Conservation (phyloP, 2,329 filamentous ascomycete species). For the Xylariaceae sp. region DNA sequence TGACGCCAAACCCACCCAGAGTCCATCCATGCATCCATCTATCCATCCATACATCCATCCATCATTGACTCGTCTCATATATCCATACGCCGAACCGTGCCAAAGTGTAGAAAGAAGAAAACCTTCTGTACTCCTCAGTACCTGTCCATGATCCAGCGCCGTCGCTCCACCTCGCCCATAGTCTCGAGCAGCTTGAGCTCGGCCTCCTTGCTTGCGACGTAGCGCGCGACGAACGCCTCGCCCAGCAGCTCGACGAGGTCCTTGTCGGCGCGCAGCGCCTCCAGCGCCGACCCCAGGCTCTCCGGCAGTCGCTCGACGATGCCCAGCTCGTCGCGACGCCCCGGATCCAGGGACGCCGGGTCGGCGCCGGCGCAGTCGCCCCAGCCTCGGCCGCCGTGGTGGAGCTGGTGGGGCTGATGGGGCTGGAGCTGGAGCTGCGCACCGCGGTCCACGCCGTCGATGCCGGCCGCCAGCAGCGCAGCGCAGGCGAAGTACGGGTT, state of each 20-base stretch:
- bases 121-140: constrained; percentile 43
- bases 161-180: constrained; percentile 41
- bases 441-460: constrained; percentile 41
- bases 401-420: no score
- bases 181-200: constrained; percentile 44
- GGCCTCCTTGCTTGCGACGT: constrained; percentile 49
- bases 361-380: constrained; percentile 49
- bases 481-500: constrained; percentile 68
- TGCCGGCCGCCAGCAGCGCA: constrained; percentile 53
- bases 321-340: constrained; percentile 42
- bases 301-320: constrained; percentile 48
- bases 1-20: no score
- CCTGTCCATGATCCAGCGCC: constrained; percentile 56
- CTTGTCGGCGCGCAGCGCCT: constrained; percentile 39
- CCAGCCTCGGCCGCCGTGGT: no score
- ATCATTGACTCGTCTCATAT: not conserved
- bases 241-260: constrained; percentile 40
- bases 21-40: no score
- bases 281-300: constrained; percentile 47
- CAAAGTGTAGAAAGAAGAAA: no score
- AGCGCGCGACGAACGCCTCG: constrained; percentile 45
- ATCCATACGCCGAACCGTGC: constrained; percentile 1
- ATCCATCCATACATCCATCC: not conserved
- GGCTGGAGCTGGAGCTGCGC: no score
- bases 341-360: constrained; percentile 40